Evolutionary conservation across 768 basidiomycete species (phyloP).

Genomic region (Cyclocybe cylindracea): DNA sequence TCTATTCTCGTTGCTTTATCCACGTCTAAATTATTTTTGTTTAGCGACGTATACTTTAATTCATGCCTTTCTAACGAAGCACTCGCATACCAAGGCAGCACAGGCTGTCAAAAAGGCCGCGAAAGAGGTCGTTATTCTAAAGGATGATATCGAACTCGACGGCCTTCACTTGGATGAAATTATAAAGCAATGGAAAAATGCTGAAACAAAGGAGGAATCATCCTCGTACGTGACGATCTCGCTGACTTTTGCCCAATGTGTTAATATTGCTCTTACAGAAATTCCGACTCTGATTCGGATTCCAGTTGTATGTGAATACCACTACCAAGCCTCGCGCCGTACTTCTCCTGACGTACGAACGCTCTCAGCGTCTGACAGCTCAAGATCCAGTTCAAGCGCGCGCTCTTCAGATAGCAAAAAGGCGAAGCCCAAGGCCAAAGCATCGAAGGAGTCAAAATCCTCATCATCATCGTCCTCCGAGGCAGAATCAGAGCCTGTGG

Average conservation of each 20-base stretch:
- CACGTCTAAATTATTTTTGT: constrained; percentile 7
- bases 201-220: constrained; percentile 23
- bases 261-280: constrained; percentile 7
- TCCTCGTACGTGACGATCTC: constrained; percentile 18
- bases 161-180: constrained; percentile 67
- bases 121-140: constrained; percentile 58
- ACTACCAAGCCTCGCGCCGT: constrained; percentile 26
- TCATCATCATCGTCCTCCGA: constrained; percentile 26
- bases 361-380: constrained; percentile 9
- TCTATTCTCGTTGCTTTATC: neutral
- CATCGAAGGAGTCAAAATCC: constrained; percentile 13
- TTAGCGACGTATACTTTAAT: constrained; percentile 78
- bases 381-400: constrained; percentile 13
- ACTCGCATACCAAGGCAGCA: constrained; percentile 70
- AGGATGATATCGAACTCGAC: constrained; percentile 48
- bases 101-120: constrained; percentile 74
- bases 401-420: constrained; percentile 17
- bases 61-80: constrained; percentile 69
- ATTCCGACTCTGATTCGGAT: constrained; percentile 17
- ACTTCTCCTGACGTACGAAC: constrained; percentile 5
- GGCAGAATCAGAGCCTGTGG: constrained; percentile 23
- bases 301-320: constrained; percentile 23
- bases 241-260: constrained; percentile 1
- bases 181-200: constrained; percentile 61
- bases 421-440: constrained; percentile 22